Percentiles rank a stretch among this genome's conserved stretches.
Evolutionary conservation across 257 asterid genomes (phyloP).

Genomic region (Linderniella brevidens): DNA sequence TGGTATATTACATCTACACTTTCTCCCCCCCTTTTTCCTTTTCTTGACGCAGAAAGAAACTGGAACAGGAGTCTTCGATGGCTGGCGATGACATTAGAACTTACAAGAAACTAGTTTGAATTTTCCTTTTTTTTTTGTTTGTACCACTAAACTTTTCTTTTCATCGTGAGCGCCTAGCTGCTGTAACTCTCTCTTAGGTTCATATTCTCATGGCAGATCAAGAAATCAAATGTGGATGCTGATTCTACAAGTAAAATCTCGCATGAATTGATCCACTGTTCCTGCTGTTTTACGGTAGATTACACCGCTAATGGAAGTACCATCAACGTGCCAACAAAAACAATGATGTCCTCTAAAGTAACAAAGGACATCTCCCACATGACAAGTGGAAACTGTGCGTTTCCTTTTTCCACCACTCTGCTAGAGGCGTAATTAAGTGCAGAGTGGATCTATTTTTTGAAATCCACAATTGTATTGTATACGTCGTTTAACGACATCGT

Average conservation of each 20-base stretch:
- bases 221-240: constrained; percentile 31
- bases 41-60: constrained; percentile 44
- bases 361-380: no score
- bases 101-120: constrained; percentile 58
- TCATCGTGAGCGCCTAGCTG: constrained; percentile 80
- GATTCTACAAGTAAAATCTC: constrained; percentile 34
- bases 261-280: no score
- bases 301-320: no score
- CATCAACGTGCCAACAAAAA: no score
- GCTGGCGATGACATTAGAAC: constrained; percentile 86
- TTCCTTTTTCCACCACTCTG: no score
- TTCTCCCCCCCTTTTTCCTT: constrained; percentile 1
- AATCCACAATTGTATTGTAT: no score
- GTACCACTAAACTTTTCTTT: constrained; percentile 4
- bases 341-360: no score
- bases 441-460: no score
- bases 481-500: no score
- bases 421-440: no score
- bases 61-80: constrained; percentile 89
- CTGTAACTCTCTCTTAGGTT: constrained; percentile 23
- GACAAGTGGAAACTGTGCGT: no score
- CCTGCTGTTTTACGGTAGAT: no score
- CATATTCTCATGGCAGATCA: constrained; percentile 30
- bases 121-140: constrained; percentile 1
- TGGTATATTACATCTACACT: constrained; percentile 36